Base-by-base conservation (phyloP, 2,329 filamentous ascomycete species). In the Endothia cerciana region DNA sequence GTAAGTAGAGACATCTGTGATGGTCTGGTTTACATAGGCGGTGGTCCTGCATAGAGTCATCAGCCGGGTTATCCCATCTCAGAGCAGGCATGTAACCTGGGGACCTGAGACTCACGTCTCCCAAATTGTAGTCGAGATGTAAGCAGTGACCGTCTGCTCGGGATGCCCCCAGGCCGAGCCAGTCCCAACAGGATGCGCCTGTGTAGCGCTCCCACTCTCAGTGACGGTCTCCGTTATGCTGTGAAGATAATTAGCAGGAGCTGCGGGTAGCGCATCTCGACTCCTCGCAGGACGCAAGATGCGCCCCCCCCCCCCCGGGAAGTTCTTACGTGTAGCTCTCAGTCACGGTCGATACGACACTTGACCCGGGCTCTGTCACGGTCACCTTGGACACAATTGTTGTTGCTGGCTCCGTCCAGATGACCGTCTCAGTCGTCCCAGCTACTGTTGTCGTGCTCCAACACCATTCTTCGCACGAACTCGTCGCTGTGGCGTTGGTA, bases 391-490 rank as follows among this genome's bases (percentile, higher is more conserved):
- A 51, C 47, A 51, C 47, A 28, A 51, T 2, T 0, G 47, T 51
- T 28, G 22, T 51, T 22, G 47, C 47, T 51, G 47, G 47, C 47
- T 17, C 47, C 6, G 47, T 51, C 47, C 47, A 51, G 47, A 51
- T 28, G 33, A 58, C 55, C 25, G 55, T 25, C 15, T 25, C 55
- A 19, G 55, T 40, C n/a, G 33, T 40, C 13, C 33, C 36, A 41
- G 55, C 56, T 8, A 45, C 47, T 19, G 64, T 66, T 19, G 45
- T 41, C 25, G 66, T 68, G 40, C 62, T 66, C 64, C 66, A 68
- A 55, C 66, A 68, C 59, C 43, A 51, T 49, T 60, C 57, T 22
- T 57, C 64, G 57, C 64, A 68, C 19, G 49, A 30, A 33, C 41
- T 36, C 22, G 64, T 36, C 3, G 56, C 59, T 4, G 66, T 68